Base-by-base conservation (phyloP, 2,329 filamentous ascomycete species). In the Hypoxylon sp. region DNA sequence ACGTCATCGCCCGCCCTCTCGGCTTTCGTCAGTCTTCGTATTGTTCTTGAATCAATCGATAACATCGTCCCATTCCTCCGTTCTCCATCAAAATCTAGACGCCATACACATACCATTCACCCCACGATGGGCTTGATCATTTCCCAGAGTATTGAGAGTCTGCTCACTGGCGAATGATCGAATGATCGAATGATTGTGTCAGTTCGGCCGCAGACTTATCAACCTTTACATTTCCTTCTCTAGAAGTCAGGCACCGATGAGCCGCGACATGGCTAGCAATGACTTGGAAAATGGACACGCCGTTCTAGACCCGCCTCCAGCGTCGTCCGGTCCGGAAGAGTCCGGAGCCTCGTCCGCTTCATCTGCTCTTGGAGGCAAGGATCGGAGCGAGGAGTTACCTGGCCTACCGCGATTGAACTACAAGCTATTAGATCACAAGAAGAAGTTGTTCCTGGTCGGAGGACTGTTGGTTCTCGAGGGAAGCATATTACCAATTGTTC, bases 391-490 rank as follows among this genome's bases (percentile, higher is more conserved):
- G 9, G 61, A 70, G 54, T 53, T 74, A 7, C 65, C 69, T 4
- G 72, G 68, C 12, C 57, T 75, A n/a, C 73, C 73, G n/a, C 64
- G 70, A 22, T 68, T 82, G 11, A 78, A 80, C 64, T 80, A 79
- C 69, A 76, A 74, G 28, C 61, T 78, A 40, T 69, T 75, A 69
- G 73, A 77, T 54, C 78, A 76, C 70, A 80, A 78, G 70, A 70
- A 73, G 76, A 81, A 81, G 56, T 80, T 85, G 12, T 81, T 81
- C 65, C 63, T 85, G 8, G 80, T 85, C 57, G 77, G 78, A 30
- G 78, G 78, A 38, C 80, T 86, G 58, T 73, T 85, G 22, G 77
- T 85, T 58, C 80, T 85, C 66, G 80, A 82, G 65, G 80, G 79
- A 0, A 78, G 78, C 60, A 72, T 85, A 28, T 79, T 86, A 18